Evolutionary conservation across 352 stramenopile species (phyloP).

Genomic region (Phytophthora pluvialis): DNA sequence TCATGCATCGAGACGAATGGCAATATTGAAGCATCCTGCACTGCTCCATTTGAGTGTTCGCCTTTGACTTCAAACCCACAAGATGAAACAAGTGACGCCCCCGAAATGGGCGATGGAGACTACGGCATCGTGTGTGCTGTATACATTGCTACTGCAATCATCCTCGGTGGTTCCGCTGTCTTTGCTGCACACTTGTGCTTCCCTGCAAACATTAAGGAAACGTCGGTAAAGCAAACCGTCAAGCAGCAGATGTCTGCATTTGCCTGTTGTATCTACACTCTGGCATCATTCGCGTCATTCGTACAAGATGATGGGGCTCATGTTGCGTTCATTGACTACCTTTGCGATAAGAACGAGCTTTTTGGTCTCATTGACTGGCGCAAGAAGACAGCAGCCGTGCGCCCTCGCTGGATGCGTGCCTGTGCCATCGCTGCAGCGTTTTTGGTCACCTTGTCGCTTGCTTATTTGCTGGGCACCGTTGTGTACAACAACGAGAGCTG

Average conservation of each 20-base stretch:
- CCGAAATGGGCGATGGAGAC: slow-evolving; percentile 5
- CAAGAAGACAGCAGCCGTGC: slow-evolving; percentile 5
- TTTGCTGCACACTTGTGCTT: slow-evolving; percentile 9
- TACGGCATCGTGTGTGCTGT: slow-evolving; percentile 25
- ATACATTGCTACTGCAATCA: slow-evolving; percentile 11
- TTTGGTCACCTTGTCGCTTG: slow-evolving; percentile 23
- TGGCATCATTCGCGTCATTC: slow-evolving; percentile 3
- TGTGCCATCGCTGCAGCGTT: slow-evolving; percentile 13
- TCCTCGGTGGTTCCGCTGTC: slow-evolving; percentile 9
- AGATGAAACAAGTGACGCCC: not conserved
- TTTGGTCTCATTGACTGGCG: slow-evolving; percentile 22
- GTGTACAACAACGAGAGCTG: slow-evolving; percentile 34
- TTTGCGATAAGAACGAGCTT: slow-evolving; percentile 25
- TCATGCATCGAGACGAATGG: slow-evolving; percentile 16
- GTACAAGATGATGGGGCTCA: slow-evolving; percentile 10
- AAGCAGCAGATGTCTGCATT: slow-evolving; percentile 6
- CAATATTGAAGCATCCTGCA: slow-evolving; percentile 11
- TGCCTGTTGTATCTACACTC: not conserved
- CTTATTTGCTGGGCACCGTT: slow-evolving; percentile 22
- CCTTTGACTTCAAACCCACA: not conserved
- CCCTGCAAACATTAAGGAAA: not conserved
- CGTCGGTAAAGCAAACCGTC: slow-evolving; percentile 11
- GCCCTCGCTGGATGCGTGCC: slow-evolving; percentile 8
- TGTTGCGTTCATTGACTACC: slow-evolving; percentile 15
- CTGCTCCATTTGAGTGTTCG: slow-evolving; percentile 4